A percentile compares a stretch with the other conserved stretches of the same genome.
Conservation (phyloP, 306 rosid species). For the barrel medic (Medicago truncatula) region DNA sequence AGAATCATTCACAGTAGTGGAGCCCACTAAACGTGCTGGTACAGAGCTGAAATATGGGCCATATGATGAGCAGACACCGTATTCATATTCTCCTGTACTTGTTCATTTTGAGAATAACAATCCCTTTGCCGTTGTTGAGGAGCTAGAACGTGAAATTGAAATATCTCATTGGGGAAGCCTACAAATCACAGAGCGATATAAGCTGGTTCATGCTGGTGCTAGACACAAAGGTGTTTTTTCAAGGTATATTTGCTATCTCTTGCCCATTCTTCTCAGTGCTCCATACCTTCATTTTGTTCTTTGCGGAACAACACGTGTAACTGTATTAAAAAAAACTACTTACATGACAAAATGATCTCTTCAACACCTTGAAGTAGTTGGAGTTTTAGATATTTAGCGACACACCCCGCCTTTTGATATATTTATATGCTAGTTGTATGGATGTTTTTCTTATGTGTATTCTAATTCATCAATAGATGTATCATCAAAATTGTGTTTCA, state of each 20-base stretch:
- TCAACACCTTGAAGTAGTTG: constrained; percentile 34
- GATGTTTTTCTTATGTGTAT: constrained; percentile 11
- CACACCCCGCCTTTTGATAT: constrained; percentile 12
- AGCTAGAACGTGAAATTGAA: constrained; percentile 94
- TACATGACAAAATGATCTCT: not conserved
- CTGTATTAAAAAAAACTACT: not conserved
- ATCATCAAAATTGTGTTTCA: not conserved
- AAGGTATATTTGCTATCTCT: constrained; percentile 59
- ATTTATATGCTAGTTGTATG: not conserved
- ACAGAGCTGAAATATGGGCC: constrained; percentile 89
- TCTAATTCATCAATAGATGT: constrained; percentile 11
- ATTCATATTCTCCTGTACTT: constrained; percentile 81
- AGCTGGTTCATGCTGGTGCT: constrained; percentile 84
- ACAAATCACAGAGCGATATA: constrained; percentile 87
- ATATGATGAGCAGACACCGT: constrained; percentile 63
- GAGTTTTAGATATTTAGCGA: not conserved
- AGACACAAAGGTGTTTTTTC: constrained; percentile 93
- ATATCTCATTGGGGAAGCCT: constrained; percentile 98
- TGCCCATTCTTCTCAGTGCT: constrained; percentile 13
- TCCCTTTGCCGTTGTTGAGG: constrained; percentile 94
- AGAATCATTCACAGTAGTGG: constrained; percentile 84
- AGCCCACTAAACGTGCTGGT: constrained; percentile 73
- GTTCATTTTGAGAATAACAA: constrained; percentile 95
- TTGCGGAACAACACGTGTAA: not conserved
- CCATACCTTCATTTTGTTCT: constrained; percentile 24